Conservation (phyloP, 495 filamentous ascomycete genomes). For the Penicillium mononematosum region DNA sequence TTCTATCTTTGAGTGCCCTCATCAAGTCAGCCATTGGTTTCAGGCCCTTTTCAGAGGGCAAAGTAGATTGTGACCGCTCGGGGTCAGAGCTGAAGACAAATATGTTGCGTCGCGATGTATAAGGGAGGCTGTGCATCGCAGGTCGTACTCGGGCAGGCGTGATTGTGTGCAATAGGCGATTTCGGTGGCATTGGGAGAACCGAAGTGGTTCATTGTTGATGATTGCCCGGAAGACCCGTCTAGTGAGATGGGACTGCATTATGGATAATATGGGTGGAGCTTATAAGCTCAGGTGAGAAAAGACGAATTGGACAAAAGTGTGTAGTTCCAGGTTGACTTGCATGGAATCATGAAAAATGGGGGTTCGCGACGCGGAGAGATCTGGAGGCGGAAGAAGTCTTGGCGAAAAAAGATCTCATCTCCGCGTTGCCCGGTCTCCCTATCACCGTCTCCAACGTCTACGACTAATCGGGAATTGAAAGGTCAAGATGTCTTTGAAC, state of each 20-base stretch:
- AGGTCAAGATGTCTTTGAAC: slow-evolving; percentile 32
- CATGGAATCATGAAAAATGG: slow-evolving; percentile 3
- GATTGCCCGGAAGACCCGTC: slow-evolving; percentile 68
- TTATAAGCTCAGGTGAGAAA: slow-evolving; percentile 3
- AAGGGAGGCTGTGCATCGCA: slow-evolving; percentile 13
- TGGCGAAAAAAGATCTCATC: slow-evolving; percentile 34
- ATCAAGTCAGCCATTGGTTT: slow-evolving; percentile 46
- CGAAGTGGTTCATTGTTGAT: slow-evolving; percentile 62
- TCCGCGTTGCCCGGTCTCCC: slow-evolving; percentile 12
- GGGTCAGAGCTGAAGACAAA: slow-evolving; percentile 34
- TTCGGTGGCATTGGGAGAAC: slow-evolving; percentile 41
- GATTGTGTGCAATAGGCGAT: slow-evolving; percentile 36
- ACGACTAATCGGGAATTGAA: not conserved
- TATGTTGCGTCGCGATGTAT: slow-evolving; percentile 34
- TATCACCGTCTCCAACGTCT: slow-evolving; percentile 6
- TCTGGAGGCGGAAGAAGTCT: slow-evolving; percentile 28
- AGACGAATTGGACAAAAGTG: not conserved
- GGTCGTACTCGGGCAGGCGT: slow-evolving; percentile 30
- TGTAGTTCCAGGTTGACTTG: not conserved
- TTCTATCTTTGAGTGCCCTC: slow-evolving; percentile 34
- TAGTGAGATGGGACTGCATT: slow-evolving; percentile 84
- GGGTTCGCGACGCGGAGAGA: slow-evolving; percentile 26
- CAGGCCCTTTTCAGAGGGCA: slow-evolving; percentile 43
- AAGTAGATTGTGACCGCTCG: slow-evolving; percentile 26
- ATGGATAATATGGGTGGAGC: slow-evolving; percentile 9